Evolutionary conservation across 495 filamentous ascomycete species (phyloP).

Genomic region (Aspergillus campestris): DNA sequence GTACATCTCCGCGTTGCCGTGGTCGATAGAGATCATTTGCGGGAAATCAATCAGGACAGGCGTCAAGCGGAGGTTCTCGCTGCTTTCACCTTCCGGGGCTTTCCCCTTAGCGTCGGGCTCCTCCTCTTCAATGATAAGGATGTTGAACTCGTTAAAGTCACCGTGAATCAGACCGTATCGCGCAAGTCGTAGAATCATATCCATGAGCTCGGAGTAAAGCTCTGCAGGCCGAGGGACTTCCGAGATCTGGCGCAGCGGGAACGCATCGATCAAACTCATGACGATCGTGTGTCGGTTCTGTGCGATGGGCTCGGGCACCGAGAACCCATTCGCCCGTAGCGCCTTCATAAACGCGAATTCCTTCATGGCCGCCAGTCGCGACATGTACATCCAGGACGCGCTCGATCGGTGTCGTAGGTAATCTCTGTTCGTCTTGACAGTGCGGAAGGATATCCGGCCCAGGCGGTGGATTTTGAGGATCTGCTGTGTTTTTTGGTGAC

Average conservation of each 20-base stretch:
- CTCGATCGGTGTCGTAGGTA: constrained; percentile 76
- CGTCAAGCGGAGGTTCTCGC: constrained; percentile 28
- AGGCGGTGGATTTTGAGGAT: constrained; percentile 92
- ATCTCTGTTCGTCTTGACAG: constrained; percentile 90
- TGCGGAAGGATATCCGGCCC: constrained; percentile 92
- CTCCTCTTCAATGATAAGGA: constrained; percentile 72
- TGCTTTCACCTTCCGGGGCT: constrained; percentile 20
- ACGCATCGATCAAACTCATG: constrained; percentile 85
- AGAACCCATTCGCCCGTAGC: constrained; percentile 71
- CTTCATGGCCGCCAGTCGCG: constrained; percentile 79
- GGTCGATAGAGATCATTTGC: constrained; percentile 95
- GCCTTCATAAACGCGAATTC: constrained; percentile 91
- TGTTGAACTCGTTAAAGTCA: constrained; percentile 99
- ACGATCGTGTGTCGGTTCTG: constrained; percentile 92
- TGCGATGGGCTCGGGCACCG: constrained; percentile 76
- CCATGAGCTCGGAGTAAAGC: constrained; percentile 83
- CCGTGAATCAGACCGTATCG: constrained; percentile 88
- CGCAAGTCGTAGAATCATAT: constrained; percentile 78
- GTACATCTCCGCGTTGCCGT: constrained; percentile 86
- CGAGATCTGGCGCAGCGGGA: constrained; percentile 78
- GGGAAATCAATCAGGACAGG: constrained; percentile 96
- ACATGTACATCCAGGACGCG: constrained; percentile 96
- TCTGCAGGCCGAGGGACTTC: constrained; percentile 66
- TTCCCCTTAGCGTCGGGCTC: constrained; percentile 33
- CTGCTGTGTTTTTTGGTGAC: constrained; percentile 50